These are phyloP conservation scores for Phialophora macrospora DNA, from an alignment of 2,329 filamentous ascomycete species.

Conservation along the genomic window DNA sequence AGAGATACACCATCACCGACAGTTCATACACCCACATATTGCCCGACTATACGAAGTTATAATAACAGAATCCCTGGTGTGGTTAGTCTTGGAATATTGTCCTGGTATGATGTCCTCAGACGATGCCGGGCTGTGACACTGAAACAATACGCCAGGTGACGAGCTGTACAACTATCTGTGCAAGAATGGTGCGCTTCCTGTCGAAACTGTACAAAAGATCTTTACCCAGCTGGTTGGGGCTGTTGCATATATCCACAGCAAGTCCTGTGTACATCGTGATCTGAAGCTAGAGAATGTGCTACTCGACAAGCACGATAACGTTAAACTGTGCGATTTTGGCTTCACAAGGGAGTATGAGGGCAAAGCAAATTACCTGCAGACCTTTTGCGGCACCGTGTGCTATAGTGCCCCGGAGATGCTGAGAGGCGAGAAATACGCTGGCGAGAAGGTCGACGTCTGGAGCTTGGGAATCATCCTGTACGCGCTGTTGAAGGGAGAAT, in stretches of 20 bases:
- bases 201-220: conserved; percentile 88
- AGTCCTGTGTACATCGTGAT: conserved; percentile 94
- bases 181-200: conserved; percentile 79
- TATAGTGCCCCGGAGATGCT: conserved; percentile 99
- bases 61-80: conserved; percentile 91
- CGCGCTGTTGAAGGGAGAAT: conserved; percentile 76
- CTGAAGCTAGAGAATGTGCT: conserved; percentile 96
- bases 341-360: conserved; percentile 98
- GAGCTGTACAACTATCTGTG: conserved; percentile 97
- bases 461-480: conserved; percentile 92
- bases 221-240: conserved; percentile 95
- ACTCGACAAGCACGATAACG: conserved; percentile 94
- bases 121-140: conserved; percentile 19
- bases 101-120: conserved; percentile 64
- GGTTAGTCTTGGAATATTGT: conserved; percentile 96
- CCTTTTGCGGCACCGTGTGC: conserved; percentile 96
- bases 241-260: conserved; percentile 91
- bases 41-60: conserved; percentile 97
- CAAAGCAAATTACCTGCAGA: conserved; percentile 90
- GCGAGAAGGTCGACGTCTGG: conserved; percentile 98
- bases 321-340: conserved; percentile 96
- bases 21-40: conserved; percentile 97
- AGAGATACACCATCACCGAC: conserved; percentile 97
- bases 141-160: conserved; percentile 66
- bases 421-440: conserved; percentile 96